phyloP scores from a whole-genome alignment of 805 yeast species.

The Hanseniaspora valbyensis region DNA sequence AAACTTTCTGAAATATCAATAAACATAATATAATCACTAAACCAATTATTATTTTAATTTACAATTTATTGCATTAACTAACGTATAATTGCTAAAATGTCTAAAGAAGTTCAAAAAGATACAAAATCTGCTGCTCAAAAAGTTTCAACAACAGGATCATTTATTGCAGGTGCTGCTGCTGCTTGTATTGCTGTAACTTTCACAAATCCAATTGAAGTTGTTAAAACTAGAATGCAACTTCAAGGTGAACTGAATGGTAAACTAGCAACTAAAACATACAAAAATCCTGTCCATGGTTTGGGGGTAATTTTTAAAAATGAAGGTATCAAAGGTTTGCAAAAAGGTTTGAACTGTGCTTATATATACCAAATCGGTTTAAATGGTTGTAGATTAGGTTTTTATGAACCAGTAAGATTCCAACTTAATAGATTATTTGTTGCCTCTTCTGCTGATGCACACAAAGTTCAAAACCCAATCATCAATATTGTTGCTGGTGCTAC shows the following conservation, averaged over 20 bases:
- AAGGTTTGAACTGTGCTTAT: constrained; percentile 83
- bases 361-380: constrained; percentile 81
- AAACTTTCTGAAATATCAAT: too few species aligned
- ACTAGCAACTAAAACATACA: constrained; percentile 45
- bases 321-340: constrained; percentile 79
- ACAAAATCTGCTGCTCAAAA: constrained; percentile 44
- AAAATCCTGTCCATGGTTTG: constrained; percentile 78
- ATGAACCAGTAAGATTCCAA: constrained; percentile 69
- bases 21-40: too few species aligned
- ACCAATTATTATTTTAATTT: too few species aligned
- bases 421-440: constrained; percentile 43
- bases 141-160: constrained; percentile 63
- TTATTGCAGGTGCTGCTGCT: constrained; percentile 82
- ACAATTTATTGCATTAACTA: too few species aligned
- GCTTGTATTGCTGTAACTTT: constrained; percentile 97
- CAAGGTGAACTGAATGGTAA: constrained; percentile 70
- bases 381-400: constrained; percentile 88
- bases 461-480: constrained; percentile 40
- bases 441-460: constrained; percentile 40
- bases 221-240: constrained; percentile 90
- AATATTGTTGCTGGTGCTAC: constrained; percentile 71
- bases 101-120: constrained; percentile 13
- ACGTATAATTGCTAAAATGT: too few species aligned
- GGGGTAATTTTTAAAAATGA: constrained; percentile 61
- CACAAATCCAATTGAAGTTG: constrained; percentile 90